Evolutionary conservation across 495 filamentous ascomycete genomes (phyloP), one percentile per base, ranked within the genome.

Genomic region (Neurospora sp.): DNA sequence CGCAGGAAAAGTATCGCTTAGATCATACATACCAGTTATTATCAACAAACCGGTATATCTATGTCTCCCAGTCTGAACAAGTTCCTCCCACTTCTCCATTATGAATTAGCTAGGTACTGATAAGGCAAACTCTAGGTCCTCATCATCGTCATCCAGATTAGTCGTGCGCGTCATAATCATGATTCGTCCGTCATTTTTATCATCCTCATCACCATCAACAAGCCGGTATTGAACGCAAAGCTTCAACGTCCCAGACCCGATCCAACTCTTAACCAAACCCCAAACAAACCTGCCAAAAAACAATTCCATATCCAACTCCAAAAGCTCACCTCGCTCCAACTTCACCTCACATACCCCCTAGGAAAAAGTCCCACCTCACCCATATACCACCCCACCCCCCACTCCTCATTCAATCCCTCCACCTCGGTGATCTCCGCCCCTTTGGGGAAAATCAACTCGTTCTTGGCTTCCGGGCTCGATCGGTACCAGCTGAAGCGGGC

Each of bases 361-460:
- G 93, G 93, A 80, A 97, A 94, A 75, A 97, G 74, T 1, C 93
- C 93, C 73, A 86, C 88, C 39, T 79, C 82, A 20, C 92, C 93
- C 79, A 91, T 90, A 85, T 96, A 97, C 41, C 85, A 88, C 0
- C 94, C 94, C 83, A 89, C 89, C 72, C 85, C 92, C 93, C 93
- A 97, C 80, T 96, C 93, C 46, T 89, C 92, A 81, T 96, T 97
- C 62, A 94, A 88, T 80, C 92, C 90, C 81, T 92, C 89, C 41
- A 89, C 89, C 84, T 97, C 94, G 4, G 85, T 84, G 12, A 97
- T 87, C 81, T 95, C 92, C 0, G 94, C 93, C 6, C 91, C 90
- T 72, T 88, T 90, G 4, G 94, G 94, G 77, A 97, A 97, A 76
- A 88, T 83, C 71, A 97, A 79, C 84, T 97, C 94, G 80, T 96